These are phyloP conservation scores for Mycena galopus DNA, from an alignment of 768 basidiomycete genomes.

Conservation along the genomic window DNA sequence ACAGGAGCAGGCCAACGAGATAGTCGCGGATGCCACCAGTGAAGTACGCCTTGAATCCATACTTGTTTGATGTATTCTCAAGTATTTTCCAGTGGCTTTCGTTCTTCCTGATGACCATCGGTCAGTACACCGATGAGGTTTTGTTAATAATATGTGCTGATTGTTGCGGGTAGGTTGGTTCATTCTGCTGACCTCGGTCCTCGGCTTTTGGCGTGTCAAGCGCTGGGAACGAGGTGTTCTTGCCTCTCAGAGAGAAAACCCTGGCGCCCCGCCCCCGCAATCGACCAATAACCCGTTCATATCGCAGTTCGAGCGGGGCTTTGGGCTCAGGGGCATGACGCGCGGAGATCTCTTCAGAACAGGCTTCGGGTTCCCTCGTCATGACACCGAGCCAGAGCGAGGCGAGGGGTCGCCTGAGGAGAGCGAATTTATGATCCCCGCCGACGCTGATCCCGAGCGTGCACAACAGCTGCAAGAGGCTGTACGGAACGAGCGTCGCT, in stretches of 20 bases:
- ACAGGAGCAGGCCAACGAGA: slow-evolving; percentile 53
- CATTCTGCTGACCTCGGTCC: slow-evolving; percentile 88
- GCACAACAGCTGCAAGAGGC: slow-evolving; percentile 59
- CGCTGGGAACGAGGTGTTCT: slow-evolving; percentile 88
- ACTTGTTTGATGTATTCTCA: neutral
- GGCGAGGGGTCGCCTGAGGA: slow-evolving; percentile 47
- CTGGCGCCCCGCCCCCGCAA: slow-evolving; percentile 37
- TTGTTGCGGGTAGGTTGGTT: slow-evolving; percentile 74
- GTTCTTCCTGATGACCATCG: slow-evolving; percentile 93
- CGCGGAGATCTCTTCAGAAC: slow-evolving; percentile 58
- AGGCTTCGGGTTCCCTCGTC: slow-evolving; percentile 58
- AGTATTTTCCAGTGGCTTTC: slow-evolving; percentile 75
- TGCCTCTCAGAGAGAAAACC: slow-evolving; percentile 61
- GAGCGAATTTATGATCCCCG: slow-evolving; percentile 56
- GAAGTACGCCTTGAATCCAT: slow-evolving; percentile 53
- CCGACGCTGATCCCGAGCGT: slow-evolving; percentile 57
- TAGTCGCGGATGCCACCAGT: slow-evolving; percentile 77
- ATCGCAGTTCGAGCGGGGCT: slow-evolving; percentile 54
- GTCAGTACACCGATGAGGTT: slow-evolving; percentile 57
- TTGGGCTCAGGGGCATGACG: slow-evolving; percentile 55
- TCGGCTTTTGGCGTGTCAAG: slow-evolving; percentile 92
- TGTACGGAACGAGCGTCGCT: slow-evolving; percentile 65
- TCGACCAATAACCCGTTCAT: slow-evolving; percentile 43
- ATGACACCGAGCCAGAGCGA: slow-evolving; percentile 35
- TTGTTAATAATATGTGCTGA: slow-evolving; percentile 1